These are phyloP conservation scores for Ganoderma lingzhi DNA, from an alignment of 1,284 basidiomycete genomes.

Conservation along the genomic window DNA sequence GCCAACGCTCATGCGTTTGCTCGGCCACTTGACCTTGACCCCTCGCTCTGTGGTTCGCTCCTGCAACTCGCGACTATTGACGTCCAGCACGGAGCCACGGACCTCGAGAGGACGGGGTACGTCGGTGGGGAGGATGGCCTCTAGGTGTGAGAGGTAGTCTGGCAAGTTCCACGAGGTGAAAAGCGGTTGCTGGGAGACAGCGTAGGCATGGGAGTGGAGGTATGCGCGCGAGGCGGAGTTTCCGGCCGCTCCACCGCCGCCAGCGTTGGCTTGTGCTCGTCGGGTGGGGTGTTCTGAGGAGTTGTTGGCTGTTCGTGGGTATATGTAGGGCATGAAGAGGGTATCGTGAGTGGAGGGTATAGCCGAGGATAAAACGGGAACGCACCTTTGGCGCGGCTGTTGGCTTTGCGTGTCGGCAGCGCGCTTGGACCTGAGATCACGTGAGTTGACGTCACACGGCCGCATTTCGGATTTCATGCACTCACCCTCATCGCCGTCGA, in stretches of 20 bases:
- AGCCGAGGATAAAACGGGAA: slow-evolving; percentile 53
- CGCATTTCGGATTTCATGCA: slow-evolving; percentile 27
- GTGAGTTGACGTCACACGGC: slow-evolving; percentile 47
- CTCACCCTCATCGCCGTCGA: slow-evolving; percentile 74
- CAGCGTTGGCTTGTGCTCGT: slow-evolving; percentile 35
- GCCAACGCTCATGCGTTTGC: slow-evolving; percentile 91
- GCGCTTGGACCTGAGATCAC: slow-evolving; percentile 45
- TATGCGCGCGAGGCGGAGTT: slow-evolving; percentile 56
- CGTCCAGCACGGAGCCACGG: slow-evolving; percentile 51
- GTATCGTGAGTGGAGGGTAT: slow-evolving; percentile 44
- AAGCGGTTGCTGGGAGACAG: slow-evolving; percentile 76
- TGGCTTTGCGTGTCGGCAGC: slow-evolving; percentile 45
- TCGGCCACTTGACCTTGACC: slow-evolving; percentile 94
- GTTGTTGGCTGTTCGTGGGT: slow-evolving; percentile 42
- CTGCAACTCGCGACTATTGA: slow-evolving; percentile 49
- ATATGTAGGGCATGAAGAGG: slow-evolving; percentile 38
- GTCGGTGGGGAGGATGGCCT: slow-evolving; percentile 83
- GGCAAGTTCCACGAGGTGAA: slow-evolving; percentile 90
- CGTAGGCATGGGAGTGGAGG: slow-evolving; percentile 79
- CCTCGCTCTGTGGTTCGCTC: slow-evolving; percentile 82
- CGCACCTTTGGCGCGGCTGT: slow-evolving; percentile 55
- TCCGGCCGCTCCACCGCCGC: slow-evolving; percentile 38
- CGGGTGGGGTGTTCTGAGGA: slow-evolving; percentile 34
- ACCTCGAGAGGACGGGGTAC: slow-evolving; percentile 82
- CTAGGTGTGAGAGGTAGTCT: slow-evolving; percentile 92